Percentiles rank a stretch among this genome's conserved stretches.
Evolutionary conservation across 306 rosid genomes (phyloP).

Genomic region (Vigna angularis): DNA sequence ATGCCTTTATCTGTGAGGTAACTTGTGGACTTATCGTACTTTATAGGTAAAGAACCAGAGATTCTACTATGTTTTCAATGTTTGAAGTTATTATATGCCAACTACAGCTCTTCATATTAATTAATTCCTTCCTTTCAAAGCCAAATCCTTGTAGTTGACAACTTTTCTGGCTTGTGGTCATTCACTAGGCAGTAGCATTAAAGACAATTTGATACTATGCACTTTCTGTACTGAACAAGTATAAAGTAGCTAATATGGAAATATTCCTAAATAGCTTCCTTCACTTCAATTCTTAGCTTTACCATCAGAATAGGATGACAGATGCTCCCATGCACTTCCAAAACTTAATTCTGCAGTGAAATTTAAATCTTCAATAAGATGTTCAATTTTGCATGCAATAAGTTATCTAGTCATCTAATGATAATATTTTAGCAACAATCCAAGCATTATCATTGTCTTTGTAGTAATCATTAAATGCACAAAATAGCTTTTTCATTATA

Average conservation of each 20-base stretch:
- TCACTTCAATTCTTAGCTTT: slow-evolving; percentile 6
- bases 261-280: neutral
- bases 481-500: neutral
- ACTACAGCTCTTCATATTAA: neutral
- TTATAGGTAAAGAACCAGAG: neutral
- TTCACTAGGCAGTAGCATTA: neutral
- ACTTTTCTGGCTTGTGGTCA: slow-evolving; percentile 5
- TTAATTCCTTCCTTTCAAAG: neutral
- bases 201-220: neutral
- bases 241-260: neutral
- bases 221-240: neutral
- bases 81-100: slow-evolving; percentile 14
- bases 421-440: slow-evolving; percentile 11
- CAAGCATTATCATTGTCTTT: slow-evolving; percentile 6
- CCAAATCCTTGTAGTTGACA: slow-evolving; percentile 4
- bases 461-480: neutral
- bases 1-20: neutral
- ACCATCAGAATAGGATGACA: neutral
- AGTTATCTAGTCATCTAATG: neutral
- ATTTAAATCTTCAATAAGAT: slow-evolving; percentile 32
- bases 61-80: slow-evolving; percentile 13
- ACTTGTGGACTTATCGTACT: slow-evolving; percentile 15
- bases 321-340: neutral
- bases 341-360: slow-evolving; percentile 21
- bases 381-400: slow-evolving; percentile 25